Base-by-base conservation (phyloP, 2,329 filamentous ascomycete genomes). In the Remersonia thermophila region DNA sequence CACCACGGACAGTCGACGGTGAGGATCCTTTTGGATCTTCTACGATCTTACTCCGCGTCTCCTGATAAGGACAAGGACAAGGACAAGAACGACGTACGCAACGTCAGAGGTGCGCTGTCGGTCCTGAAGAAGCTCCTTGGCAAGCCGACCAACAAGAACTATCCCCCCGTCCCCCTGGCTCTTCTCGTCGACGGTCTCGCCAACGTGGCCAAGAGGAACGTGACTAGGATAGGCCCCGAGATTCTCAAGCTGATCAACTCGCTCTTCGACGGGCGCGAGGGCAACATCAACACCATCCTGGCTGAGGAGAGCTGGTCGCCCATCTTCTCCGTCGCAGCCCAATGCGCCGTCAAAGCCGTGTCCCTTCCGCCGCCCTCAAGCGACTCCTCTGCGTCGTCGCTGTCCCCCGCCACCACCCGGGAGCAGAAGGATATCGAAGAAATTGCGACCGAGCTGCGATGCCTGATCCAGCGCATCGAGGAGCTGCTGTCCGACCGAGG, bases 1-100 rank as follows among this genome's bases (percentile, higher is more conserved):
- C 80, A 85, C 51, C 74, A 83, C 44, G 80, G 80, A 14, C 77
- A 82, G 43, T 72, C 71, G 26, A 77, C 78, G 2, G 67, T 85
- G 31, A 67, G 73, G 37, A 69, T 79, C 16, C 57, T 84, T 15
- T 62, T 84, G 23, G 71, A 78, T 37, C 70, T 78, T 10, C 58
- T 81, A 16, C 66, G 66, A 29, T 64, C 66, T 36, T 62, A 69
- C 27, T 56, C 63, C 2, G 42, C 51, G 1, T 61, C 37, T n/a
- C 30, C 36, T 5, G 42, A 37, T 15, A n/a, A n/a, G n/a, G 20
- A 23, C 20, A 46, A 44, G 37, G 43, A 44, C 8, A 47, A 65
- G 28, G 61, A 59, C n/a, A 72, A 68, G 38, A 66, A 72, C 34
- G 57, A 62, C 13, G 63, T 64, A 30, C 63, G 74, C 34, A 69